Conservation (phyloP, 495 filamentous ascomycete species). For the Podospora pseudopauciseta region DNA sequence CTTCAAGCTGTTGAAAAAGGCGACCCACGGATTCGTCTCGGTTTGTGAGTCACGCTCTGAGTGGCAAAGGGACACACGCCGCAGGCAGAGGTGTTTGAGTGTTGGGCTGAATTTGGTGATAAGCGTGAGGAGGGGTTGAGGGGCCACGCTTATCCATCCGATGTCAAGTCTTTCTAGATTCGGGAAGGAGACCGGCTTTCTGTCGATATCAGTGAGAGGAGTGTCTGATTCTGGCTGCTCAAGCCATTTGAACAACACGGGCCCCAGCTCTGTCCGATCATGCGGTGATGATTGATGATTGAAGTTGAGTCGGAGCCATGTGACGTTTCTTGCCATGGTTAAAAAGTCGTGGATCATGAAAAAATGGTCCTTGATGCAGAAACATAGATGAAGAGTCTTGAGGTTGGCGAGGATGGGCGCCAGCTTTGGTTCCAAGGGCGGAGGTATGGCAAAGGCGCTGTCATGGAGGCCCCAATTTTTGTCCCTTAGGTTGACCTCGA, state of each 20-base stretch:
- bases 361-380: conserved; percentile 11
- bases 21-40: conserved; percentile 26
- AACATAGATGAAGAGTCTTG: conserved; percentile 38
- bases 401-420: conserved; percentile 33
- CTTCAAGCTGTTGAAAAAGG: conserved; percentile 18
- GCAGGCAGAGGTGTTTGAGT: conserved; percentile 34
- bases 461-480: conserved; percentile 22
- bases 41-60: background rate
- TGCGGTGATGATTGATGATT: background rate
- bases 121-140: conserved; percentile 26
- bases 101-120: conserved; percentile 35
- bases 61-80: conserved; percentile 25
- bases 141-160: conserved; percentile 27
- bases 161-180: conserved; percentile 39
- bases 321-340: conserved; percentile 27
- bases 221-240: conserved; percentile 4
- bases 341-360: conserved; percentile 29
- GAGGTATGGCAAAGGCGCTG: conserved; percentile 35
- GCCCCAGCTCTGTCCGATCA: background rate
- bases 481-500: conserved; percentile 40
- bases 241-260: conserved; percentile 10
- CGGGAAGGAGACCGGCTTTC: conserved; percentile 16
- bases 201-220: background rate
- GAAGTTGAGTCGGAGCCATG: conserved; percentile 38
- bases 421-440: conserved; percentile 25